These are phyloP conservation scores for Talaromyces funiculosus DNA, from an alignment of 2,329 filamentous ascomycete species.

Conservation along the genomic window DNA sequence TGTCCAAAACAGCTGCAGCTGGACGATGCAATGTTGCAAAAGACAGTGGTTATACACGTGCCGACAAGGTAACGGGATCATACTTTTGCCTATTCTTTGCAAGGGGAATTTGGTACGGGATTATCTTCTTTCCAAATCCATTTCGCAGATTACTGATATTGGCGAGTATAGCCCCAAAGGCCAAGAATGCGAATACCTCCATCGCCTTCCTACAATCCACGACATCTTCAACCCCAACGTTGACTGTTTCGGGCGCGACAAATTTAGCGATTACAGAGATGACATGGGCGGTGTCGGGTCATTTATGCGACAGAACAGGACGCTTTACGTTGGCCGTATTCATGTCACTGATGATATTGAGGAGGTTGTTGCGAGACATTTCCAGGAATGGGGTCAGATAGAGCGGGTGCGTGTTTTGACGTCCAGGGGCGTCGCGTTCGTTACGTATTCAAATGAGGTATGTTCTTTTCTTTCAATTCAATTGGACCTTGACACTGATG, in stretches of 20 bases:
- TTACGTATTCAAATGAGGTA: slow-evolving; percentile 81
- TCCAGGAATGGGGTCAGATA: slow-evolving; percentile 92
- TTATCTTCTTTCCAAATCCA: not conserved
- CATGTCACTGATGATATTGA: slow-evolving; percentile 96
- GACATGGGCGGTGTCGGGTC: slow-evolving; percentile 97
- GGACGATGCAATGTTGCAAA: slow-evolving; percentile 80
- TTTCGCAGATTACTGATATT: not conserved
- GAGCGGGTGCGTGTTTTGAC: slow-evolving; percentile 86
- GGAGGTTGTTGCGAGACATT: slow-evolving; percentile 89
- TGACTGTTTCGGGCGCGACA: slow-evolving; percentile 92
- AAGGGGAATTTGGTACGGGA: slow-evolving; percentile 56
- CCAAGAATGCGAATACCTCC: slow-evolving; percentile 88
- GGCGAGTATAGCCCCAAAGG: slow-evolving; percentile 57
- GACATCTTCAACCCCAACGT: slow-evolving; percentile 91
- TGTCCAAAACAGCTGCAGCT: slow-evolving; percentile 73
- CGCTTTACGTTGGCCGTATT: slow-evolving; percentile 87
- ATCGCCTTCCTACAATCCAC: slow-evolving; percentile 77
- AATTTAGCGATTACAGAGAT: slow-evolving; percentile 85
- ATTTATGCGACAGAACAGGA: slow-evolving; percentile 90
- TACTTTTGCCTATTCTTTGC: slow-evolving; percentile 94
- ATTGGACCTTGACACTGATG: not conserved
- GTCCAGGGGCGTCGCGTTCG: slow-evolving; percentile 82
- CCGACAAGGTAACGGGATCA: slow-evolving; percentile 68
- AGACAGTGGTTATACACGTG: slow-evolving; percentile 73
- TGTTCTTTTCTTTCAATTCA: not conserved